These are phyloP conservation scores for Vittaforma corneae DNA, from an alignment of 371 early-diverging fungal genomes.

Conservation along the genomic window DNA sequence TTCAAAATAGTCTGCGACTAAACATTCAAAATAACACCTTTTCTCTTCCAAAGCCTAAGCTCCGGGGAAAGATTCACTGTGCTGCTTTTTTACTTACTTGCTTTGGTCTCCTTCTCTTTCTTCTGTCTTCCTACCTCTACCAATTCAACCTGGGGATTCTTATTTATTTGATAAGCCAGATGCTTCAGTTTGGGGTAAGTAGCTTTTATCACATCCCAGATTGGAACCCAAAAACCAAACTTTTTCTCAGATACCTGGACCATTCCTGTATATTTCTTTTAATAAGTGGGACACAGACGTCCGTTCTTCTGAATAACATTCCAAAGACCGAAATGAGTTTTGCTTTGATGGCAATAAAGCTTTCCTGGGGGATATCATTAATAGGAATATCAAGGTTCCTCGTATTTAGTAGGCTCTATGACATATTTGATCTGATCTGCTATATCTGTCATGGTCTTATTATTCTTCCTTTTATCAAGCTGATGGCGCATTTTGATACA, in stretches of 20 bases:
- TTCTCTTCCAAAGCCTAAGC: not conserved
- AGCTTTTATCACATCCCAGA: constrained; percentile 51
- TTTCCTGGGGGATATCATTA: constrained; percentile 54
- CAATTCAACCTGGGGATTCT: constrained; percentile 20
- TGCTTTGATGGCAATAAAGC: constrained; percentile 13
- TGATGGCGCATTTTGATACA: constrained; percentile 14
- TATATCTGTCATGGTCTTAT: constrained; percentile 57
- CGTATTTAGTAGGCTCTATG: constrained; percentile 36
- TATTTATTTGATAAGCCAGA: constrained; percentile 51
- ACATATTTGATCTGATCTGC: constrained; percentile 49
- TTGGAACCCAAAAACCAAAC: constrained; percentile 39
- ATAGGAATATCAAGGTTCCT: constrained; percentile 53
- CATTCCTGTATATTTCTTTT: constrained; percentile 59
- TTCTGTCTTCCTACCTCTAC: constrained; percentile 9
- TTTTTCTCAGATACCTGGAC: constrained; percentile 48
- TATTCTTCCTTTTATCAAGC: constrained; percentile 47
- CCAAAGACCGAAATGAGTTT: constrained; percentile 9
- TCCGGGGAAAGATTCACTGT: constrained; percentile 54
- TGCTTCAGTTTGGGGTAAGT: constrained; percentile 57
- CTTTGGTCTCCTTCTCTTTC: constrained; percentile 6
- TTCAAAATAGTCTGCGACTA: too few relatives aligned
- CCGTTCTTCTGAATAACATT: constrained; percentile 32
- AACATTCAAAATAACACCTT: too few relatives aligned
- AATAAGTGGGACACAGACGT: constrained; percentile 59
- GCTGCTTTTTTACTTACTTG: constrained; percentile 51